Conservation (phyloP, 805 yeast genomes). For the Metschnikowia peoriensis region DNA sequence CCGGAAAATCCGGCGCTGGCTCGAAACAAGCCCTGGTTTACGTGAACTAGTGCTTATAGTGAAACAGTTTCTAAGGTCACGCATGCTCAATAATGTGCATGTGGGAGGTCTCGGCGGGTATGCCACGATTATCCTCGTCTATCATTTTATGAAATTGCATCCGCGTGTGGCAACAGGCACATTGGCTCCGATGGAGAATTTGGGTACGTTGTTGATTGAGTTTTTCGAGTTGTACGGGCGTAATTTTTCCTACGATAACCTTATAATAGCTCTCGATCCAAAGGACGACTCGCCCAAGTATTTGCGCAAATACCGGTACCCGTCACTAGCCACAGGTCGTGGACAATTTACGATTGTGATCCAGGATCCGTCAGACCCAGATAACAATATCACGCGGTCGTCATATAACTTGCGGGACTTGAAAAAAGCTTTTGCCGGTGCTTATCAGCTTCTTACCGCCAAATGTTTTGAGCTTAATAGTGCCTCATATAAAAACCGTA, state of each 20-base stretch:
- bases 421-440: constrained; percentile 85
- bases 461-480: constrained; percentile 71
- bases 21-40: constrained; percentile 68
- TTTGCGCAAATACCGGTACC: constrained; percentile 54
- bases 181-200: constrained; percentile 66
- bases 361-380: constrained; percentile 83
- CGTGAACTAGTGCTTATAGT: constrained; percentile 78
- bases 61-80: constrained; percentile 78
- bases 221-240: constrained; percentile 91
- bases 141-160: constrained; percentile 74
- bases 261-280: constrained; percentile 62
- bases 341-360: constrained; percentile 67
- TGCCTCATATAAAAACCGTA: constrained; percentile 62
- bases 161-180: constrained; percentile 69
- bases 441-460: constrained; percentile 71
- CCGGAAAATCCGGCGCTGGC: constrained; percentile 71
- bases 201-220: constrained; percentile 85
- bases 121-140: constrained; percentile 83
- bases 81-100: constrained; percentile 81
- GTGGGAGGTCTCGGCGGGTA: constrained; percentile 95
- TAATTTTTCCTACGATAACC: constrained; percentile 79
- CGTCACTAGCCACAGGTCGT: constrained; percentile 49
- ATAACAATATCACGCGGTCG: constrained; percentile 84
- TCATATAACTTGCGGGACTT: constrained; percentile 77
- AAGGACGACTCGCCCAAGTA: constrained; percentile 57